phyloP scores from a whole-genome alignment of 805 yeast genomes.

The Wickerhamiella siamensis region DNA sequence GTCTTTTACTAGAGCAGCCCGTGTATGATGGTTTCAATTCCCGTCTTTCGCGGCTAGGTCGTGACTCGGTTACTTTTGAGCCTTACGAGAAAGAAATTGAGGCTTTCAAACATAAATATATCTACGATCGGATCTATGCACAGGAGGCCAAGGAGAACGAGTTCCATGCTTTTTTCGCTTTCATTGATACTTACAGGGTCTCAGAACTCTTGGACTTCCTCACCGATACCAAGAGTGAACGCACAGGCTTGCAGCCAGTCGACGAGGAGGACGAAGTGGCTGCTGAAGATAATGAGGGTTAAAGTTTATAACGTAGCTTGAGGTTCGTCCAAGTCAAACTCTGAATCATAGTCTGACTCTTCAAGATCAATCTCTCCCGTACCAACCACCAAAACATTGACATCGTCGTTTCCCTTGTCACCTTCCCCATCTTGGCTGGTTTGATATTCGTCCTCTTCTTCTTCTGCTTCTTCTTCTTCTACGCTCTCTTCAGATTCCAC shows the following conservation, averaged over 20 bases:
- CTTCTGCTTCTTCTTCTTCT: constrained; percentile 19
- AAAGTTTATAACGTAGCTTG: constrained; percentile 2
- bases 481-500: constrained; percentile 16
- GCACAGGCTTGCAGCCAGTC: constrained; percentile 3
- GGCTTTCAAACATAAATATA: constrained; percentile 71
- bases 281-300: constrained; percentile 22
- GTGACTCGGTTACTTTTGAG: constrained; percentile 56
- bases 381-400: constrained; percentile 14
- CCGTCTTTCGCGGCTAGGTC: constrained; percentile 59
- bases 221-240: constrained; percentile 21
- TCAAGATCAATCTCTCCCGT: constrained; percentile 16
- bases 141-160: constrained; percentile 83
- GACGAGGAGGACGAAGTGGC: constrained; percentile 21
- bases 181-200: constrained; percentile 68
- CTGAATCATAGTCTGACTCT: constrained; percentile 4
- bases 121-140: constrained; percentile 81
- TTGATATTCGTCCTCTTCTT: too few species aligned
- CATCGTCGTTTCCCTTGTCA: constrained; percentile 11
- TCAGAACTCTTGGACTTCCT: constrained; percentile 47
- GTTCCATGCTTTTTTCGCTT: constrained; percentile 80
- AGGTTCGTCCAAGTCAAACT: constrained; percentile 9
- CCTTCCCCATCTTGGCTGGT: constrained; percentile 20
- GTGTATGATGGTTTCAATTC: constrained; percentile 77
- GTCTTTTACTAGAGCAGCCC: constrained; percentile 78
- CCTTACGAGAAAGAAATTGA: constrained; percentile 58